Conservation (phyloP, 768 basidiomycete species). For the Leccinum uliginosum region DNA sequence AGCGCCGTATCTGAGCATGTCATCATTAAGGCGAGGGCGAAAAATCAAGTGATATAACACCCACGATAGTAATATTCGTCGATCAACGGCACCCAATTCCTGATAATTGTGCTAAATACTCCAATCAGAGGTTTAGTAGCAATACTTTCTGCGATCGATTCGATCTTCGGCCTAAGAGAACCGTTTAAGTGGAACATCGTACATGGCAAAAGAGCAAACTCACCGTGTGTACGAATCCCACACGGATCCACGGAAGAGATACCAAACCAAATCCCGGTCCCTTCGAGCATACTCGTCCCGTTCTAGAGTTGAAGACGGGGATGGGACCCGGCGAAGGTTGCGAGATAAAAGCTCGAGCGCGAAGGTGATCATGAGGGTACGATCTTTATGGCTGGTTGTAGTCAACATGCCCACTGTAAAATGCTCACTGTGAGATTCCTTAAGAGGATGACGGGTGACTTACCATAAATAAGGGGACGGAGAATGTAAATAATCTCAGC, state of each 20-base stretch:
- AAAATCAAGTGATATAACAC: slow-evolving; percentile 24
- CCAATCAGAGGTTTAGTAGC: slow-evolving; percentile 59
- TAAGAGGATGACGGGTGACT: slow-evolving; percentile 19
- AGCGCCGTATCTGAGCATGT: slow-evolving; percentile 39
- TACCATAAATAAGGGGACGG: slow-evolving; percentile 77
- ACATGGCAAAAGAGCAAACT: slow-evolving; percentile 14
- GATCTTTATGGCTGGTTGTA: slow-evolving; percentile 33
- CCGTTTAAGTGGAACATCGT: neutral
- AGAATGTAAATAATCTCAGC: slow-evolving; percentile 68
- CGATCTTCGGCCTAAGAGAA: slow-evolving; percentile 62
- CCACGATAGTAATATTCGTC: slow-evolving; percentile 89
- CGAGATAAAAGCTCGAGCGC: slow-evolving; percentile 71
- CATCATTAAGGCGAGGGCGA: neutral
- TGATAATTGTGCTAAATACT: slow-evolving; percentile 64
- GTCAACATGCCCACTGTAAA: slow-evolving; percentile 23
- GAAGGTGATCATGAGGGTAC: slow-evolving; percentile 62
- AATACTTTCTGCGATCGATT: slow-evolving; percentile 53
- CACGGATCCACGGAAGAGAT: slow-evolving; percentile 79
- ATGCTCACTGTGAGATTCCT: neutral
- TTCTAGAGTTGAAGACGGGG: slow-evolving; percentile 60
- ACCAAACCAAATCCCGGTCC: slow-evolving; percentile 81
- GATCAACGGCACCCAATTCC: slow-evolving; percentile 86
- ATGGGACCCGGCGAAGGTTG: slow-evolving; percentile 63
- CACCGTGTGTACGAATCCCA: slow-evolving; percentile 80
- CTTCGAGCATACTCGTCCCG: slow-evolving; percentile 76